These are phyloP conservation scores for Chloris gayana DNA, from an alignment of 176 grass and related monocot genomes.

Conservation along the genomic window DNA sequence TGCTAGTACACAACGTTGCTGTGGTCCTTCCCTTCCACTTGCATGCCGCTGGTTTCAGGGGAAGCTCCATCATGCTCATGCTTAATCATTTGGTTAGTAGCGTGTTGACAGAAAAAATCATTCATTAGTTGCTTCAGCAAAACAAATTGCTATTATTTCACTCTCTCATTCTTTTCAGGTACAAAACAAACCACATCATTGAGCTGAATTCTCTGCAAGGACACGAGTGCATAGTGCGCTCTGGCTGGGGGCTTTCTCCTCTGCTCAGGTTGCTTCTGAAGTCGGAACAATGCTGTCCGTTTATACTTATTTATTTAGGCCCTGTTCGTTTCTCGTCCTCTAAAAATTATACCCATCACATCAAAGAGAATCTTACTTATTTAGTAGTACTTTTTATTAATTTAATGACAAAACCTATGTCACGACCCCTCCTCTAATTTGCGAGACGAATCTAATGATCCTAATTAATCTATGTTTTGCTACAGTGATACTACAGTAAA, in stretches of 20 bases:
- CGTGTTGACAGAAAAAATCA: background rate
- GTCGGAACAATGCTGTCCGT: conserved; percentile 26
- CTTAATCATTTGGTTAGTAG: conserved; percentile 41
- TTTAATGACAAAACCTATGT: too few species aligned
- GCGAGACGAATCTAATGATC: too few species aligned
- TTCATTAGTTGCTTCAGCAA: background rate
- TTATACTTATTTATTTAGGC: background rate
- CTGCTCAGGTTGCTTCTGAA: conserved; percentile 48
- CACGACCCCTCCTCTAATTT: too few species aligned
- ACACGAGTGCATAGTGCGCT: conserved; percentile 2
- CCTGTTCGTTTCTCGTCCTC: too few species aligned
- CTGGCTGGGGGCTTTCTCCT: conserved; percentile 9
- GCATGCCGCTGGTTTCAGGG: background rate
- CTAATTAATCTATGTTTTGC: too few species aligned
- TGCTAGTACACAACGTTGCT: background rate
- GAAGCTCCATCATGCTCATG: conserved; percentile 17
- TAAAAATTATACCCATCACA: too few species aligned
- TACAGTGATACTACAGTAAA: too few species aligned
- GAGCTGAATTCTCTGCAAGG: conserved; percentile 20
- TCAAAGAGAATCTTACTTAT: too few species aligned
- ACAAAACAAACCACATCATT: conserved; percentile 31
- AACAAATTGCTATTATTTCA: background rate
- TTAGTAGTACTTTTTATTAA: too few species aligned
- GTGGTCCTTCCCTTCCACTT: conserved; percentile 2
- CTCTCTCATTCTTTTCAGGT: background rate